Evolutionary conservation across 176 grass and related monocot genomes (phyloP), one percentile per base, ranked within the genome.

Genomic region (Ensete ventricosum): DNA sequence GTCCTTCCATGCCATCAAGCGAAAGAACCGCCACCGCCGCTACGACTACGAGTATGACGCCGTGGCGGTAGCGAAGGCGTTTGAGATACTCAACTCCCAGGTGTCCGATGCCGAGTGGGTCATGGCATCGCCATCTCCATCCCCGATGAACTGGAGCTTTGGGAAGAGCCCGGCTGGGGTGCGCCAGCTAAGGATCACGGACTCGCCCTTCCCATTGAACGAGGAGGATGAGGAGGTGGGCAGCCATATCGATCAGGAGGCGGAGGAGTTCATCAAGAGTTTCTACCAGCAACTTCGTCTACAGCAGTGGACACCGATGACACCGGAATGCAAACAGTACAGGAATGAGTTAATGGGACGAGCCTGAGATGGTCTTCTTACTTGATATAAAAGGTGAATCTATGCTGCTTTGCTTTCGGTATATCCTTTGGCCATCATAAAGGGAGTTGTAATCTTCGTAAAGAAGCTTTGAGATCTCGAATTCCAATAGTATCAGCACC

Each of bases 141-240:
- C 34, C 34, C 34, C 34, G 34, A 43, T 43, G 34, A 43, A 43
- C 34, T 43, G 53, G 25, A 80, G 73, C 69, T 86, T 92, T n/a
- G 79, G 85, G 52, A 87, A 87, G 79, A 98, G 88, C 67, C 86
- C 95, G 2, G 82, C 78, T 57, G 59, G 72, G 73, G 83, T 76
- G 34, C 82, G 65, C 69, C 84, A 98, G 79, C 88, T 94, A 19
- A 79, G 90, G 78, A 88, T 99, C 75, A 99, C 95, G 9, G 90
- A 94, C 82, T 99, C 95, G 27, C 95, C 95, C 52, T 94, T 91
- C 81, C 84, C 80, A 5, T 0, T 87, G 9, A 43, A 43, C 34
- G 88, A 82, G 14, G 86, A 84, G 2, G 91, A 83, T 57, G 88
- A 80, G 57, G 80, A 81, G 50, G 78, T 67, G 53, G 84, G 91